Base-by-base conservation (phyloP, 805 yeast genomes). In the Dipodascus albidus region DNA sequence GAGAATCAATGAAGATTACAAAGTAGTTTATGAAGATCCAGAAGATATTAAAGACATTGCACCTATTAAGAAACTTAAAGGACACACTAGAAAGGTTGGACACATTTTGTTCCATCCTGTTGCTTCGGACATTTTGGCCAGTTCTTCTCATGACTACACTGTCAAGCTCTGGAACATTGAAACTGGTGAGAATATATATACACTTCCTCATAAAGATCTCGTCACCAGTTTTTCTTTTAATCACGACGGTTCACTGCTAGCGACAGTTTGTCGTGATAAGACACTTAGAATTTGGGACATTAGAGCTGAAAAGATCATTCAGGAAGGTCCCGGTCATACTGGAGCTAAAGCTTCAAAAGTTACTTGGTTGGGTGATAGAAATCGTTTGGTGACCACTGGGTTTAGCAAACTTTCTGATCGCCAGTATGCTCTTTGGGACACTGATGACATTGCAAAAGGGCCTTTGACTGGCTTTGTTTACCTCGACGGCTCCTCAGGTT, bases 31-130 rank as follows among this genome's bases (percentile, higher is more conserved):
- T 27, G 65, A 64, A 8, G 57, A 62, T 22, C 60, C 67, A 21
- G 74, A 82, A 48, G 87, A 82, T 51, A 73, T 82, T 55, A 73
- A 73, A 60, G 96, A 89, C 65, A 72, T 90, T 35, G 71, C 75
- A 41, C 98, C 99, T 4, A 69, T 72, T 23, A 83, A 82, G 59
- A 72, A 79, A 47, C 76, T 90, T 58, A 61, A 79, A 21, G 98
- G 98, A n/a, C 99, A 93, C 67, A 74, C 84, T 49, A 78, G 96
- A 64, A 93, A 93, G 68, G 96, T 93, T 27, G 98, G 99, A 11
- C 96, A 88, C 62, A 83, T 95, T 31, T 74, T 77, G 57, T 93
- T 79, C 74, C 96, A 88, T 66, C 99, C 99, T 6, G 79, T 85
- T 44, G 97, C 96, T 31, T 76, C 80, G 61, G 79, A 88, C 67